Evolutionary conservation across 768 basidiomycete genomes (phyloP), one percentile per base, ranked within the genome.

Genomic region (Lactifluus rugatus): DNA sequence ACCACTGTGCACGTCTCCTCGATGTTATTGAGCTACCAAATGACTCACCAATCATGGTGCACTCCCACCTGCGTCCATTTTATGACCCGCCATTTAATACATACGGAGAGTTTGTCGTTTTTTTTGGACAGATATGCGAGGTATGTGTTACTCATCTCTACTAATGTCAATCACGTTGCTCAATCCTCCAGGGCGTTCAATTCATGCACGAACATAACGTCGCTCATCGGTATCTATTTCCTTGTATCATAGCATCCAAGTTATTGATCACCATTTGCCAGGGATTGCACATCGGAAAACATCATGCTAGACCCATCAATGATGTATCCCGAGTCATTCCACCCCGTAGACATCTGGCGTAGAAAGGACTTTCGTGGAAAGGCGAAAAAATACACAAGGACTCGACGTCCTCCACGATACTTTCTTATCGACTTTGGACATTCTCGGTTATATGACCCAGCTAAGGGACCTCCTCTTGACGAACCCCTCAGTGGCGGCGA

Each of bases 361-460:
- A 37, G 41, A 9, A 44, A 31, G 17, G 55, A 63, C 13, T 61
- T 50, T 10, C 49, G 42, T 14, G 19, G 52, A 44, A 52, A 21
- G 10, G 59, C 52, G 2, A 61, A 64, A 34, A 32, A 58, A 16
- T 51, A 28, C 31, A 44, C 69, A 5, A 65, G 70, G 2, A 71
- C 70, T 0, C 23, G 64, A 31, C 56, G 61, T 6, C 64, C 63
- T 21, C 58, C 67, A 7, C 58, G 54, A 39, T 71, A 71, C 44
- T 67, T 63, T 31, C 57, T 70, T 8, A 69, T 68, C 10, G 70
- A 70, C 47, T 68, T 70, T 28, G 70, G 70, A 2, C 52, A 65
- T 7, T 67, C 70, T 10, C 57, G 54, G 9, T 51, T 34, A 0
- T 70, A 68, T 46, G 57, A 25, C 41, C 54, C 45, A 5, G 44